Evolutionary conservation across 805 yeast genomes (phyloP), one percentile per base, ranked within the genome.

Genomic region (Lipomyces chichibuensis): DNA sequence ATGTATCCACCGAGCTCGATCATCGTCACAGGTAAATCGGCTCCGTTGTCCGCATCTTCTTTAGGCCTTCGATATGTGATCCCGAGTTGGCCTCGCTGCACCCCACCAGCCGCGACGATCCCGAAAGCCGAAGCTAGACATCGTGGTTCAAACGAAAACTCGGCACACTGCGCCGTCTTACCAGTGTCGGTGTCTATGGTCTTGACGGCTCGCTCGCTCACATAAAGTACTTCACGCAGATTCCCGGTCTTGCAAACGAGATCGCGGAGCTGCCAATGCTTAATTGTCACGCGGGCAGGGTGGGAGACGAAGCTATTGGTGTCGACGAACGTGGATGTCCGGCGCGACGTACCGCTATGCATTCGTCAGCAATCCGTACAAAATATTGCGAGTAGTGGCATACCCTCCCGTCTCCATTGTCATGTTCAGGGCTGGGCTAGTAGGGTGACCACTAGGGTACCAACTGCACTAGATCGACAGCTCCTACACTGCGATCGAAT

Each of bases 231-330:
- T 55, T 81, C 81, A 67, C 83, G 75, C 69, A 82, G 77, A 64
- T 29, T 73, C 69, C 64, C 88, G 76, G 20, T 81, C 83, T 70
- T 68, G 67, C 87, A 84, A 5, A 92, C 80, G 73, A 92, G 81
- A 74, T 92, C 94, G 49, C 96, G 81, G 39, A 92, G 80, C 76
- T 91, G 97, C 96, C 96, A 92, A 79, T 91, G 88, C 71, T 75
- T 75, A 33, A 75, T 73, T 35, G 77, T 74, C 46, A 76, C 74
- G 27, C 68, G 65, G 17, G 77, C 78, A 5, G 71, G 70, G 53
- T 61, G 66, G 11, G 65, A 56, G 8, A 29, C 49, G 25, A 65
- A 68, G 52, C 63, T 56, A 23, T 51, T 29, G 29, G 61, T 49
- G 37, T 68, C 67, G 60, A 68, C 70, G 39, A 63, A 63, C 14